phyloP scores from a whole-genome alignment of 192 early-diverging fungal species.

The Backusella psychrophila region DNA sequence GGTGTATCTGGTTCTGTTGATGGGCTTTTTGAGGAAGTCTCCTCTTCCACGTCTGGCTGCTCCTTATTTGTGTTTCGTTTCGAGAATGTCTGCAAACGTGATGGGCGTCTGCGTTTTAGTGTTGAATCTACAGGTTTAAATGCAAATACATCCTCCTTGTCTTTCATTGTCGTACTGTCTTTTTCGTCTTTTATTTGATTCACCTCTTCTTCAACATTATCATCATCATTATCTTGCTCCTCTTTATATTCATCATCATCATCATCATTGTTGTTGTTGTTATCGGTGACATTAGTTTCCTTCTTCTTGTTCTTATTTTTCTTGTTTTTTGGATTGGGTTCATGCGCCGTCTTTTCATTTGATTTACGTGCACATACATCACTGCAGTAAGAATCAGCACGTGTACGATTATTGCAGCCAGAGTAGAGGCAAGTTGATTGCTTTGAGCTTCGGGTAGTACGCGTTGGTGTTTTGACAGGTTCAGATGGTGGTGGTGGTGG shows the following conservation, averaged over 20 bases:
- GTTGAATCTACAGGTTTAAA: neutral
- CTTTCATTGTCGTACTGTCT: neutral
- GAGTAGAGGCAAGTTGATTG: conserved; percentile 15
- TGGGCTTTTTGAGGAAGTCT: neutral
- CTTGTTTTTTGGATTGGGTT: neutral
- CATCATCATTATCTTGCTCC: neutral
- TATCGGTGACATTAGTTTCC: neutral
- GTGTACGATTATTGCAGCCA: conserved; percentile 23
- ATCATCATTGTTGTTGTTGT: neutral
- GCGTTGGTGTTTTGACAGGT: neutral
- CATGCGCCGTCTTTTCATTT: neutral
- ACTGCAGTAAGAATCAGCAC: conserved; percentile 26
- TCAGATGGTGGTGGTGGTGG: neutral
- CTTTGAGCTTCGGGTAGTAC: conserved; percentile 3
- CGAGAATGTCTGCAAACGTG: neutral
- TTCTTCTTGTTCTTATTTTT: neutral
- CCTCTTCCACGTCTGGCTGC: neutral
- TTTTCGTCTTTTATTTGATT: neutral
- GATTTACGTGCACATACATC: conserved; percentile 19
- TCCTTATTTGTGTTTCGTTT: neutral
- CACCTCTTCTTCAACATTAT: neutral
- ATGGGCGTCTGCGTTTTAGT: neutral
- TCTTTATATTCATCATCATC: neutral
- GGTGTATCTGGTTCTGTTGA: neutral
- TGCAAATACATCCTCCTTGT: neutral